Base-by-base conservation (phyloP, 2,329 filamentous ascomycete genomes). In the Fusarium agapanthi region DNA sequence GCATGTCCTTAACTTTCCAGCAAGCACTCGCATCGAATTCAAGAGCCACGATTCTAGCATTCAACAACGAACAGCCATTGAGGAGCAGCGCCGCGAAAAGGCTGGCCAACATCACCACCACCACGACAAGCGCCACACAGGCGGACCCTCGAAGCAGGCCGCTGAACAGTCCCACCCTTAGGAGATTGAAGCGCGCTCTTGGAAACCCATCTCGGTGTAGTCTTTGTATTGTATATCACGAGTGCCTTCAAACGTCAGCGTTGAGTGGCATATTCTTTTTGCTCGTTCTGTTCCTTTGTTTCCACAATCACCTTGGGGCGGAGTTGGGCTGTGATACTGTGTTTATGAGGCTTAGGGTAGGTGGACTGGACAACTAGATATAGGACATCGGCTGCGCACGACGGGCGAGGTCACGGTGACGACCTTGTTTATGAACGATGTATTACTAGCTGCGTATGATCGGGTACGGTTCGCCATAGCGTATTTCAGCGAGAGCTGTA, bases 1-100 rank as follows among this genome's bases (percentile, higher is more conserved):
- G 84, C 93, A 94, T 72, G 88, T 97, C 73, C 90, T 99, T 63
- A 89, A 90, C 75, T 93, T 98, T 80, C 95, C 95, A 3, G 84
- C 90, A 48, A 95, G 97, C 81, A 98, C 96, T 41, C 93, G 93
- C 79, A 92, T 99, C 67, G 91, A 96, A 76, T 99, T 95, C 90
- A 97, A 97, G 85, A 96, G 93, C 80, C 96, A 99, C 82, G 95
- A 98, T 79, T 94, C 95, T 73, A 97, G 94, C 82, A 98, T 99
- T 79, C 93, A 94, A 75, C 95, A 98, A 84, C 90, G 95, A 75
- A 93, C 92, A 35, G 93, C 93, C 26, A 95, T 97, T 72, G 95
- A 98, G 78, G 94, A 97, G 82, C 93, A 94, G 62, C 92, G 95
- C 70, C 94, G 95, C 76, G 95, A 97, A 79, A 97, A 97, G 84